Conservation (phyloP, 208 protist species). For the Phytomonas francai region DNA sequence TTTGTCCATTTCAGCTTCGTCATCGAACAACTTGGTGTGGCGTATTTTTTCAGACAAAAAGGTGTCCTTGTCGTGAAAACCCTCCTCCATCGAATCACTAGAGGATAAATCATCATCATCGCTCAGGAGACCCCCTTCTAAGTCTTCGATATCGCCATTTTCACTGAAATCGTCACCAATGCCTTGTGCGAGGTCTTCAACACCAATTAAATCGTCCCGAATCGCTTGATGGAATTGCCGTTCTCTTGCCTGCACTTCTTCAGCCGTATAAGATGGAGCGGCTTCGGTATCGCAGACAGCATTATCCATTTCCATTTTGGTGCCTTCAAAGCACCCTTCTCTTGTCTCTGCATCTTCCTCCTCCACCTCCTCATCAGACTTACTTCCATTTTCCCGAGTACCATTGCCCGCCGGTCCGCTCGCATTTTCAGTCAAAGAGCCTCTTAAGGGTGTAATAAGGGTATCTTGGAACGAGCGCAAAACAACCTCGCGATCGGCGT, state of each 20-base stretch:
- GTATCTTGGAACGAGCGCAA: no score
- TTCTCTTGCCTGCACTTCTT: neutral
- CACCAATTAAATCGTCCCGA: constrained; percentile 18
- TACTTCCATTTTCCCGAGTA: constrained; percentile 1
- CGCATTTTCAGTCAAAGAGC: neutral
- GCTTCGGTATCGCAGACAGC: no score
- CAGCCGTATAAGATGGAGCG: no score
- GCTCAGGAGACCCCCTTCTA: no score
- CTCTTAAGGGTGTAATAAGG: no score
- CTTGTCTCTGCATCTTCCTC: constrained; percentile 5
- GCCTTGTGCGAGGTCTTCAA: constrained; percentile 9
- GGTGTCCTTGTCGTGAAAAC: neutral
- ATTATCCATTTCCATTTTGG: neutral
- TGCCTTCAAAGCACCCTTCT: constrained; percentile 6
- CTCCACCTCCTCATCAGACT: neutral
- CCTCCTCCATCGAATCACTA: neutral
- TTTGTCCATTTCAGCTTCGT: no score
- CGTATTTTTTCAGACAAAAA: neutral
- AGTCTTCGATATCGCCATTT: neutral
- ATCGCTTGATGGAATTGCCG: constrained; percentile 12
- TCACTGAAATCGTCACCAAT: neutral
- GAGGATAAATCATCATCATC: no score
- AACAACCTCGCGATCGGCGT: neutral
- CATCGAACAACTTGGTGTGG: no score
- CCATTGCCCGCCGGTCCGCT: neutral